Base-by-base conservation (phyloP, 371 early-diverging fungal genomes). In the Gilbertella persicaria region DNA sequence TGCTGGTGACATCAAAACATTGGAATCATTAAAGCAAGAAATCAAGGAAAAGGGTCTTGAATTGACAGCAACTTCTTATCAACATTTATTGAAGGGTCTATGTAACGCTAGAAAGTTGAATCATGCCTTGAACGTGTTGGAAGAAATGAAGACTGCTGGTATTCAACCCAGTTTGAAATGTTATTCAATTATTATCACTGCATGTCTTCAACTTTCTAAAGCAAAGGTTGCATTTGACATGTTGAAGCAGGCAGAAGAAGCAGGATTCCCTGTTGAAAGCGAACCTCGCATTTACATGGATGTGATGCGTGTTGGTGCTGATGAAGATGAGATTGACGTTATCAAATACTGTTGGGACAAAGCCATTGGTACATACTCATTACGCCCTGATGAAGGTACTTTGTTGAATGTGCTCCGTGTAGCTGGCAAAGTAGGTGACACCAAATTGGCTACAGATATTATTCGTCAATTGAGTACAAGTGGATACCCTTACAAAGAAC, bases 311-410 rank as follows among this genome's bases (percentile, higher is more conserved):
- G 67, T 50, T 0, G 70, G 71, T 2, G 71, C 81, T 6, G 62
- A 58, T 16, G 66, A 55, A 33, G 74, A 80, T 37, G 44, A 65
- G 58, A 69, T 70, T 20, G 66, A 75, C 2, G 65, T 64, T 6
- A 73, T 71, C 13, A 48, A 53, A 3, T 72, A 80, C 41, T 82
- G 83, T 44, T 85, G 84, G 82, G 53, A 71, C 10, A 79, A 79
- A 49, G 70, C 69, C 6, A 69, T 79, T 29, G 56, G 54, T 3
- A 60, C 69, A 39, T 45, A 62, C 43, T 48, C 60, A 0, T 52
- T 73, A 25, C 67, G 61, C 19, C 80, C 80, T 17, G 87, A 87
- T 45, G 89, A 89, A 61, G 88, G 90, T 20, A 78, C 78, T 12
- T 85, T 82, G 41, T 61, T 85, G 45, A 45, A 70, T 5, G 75